A percentile compares a stretch with the other conserved stretches of the same genome.
Conservation (phyloP, 768 basidiomycete genomes). For the Sarcodon sp. region DNA sequence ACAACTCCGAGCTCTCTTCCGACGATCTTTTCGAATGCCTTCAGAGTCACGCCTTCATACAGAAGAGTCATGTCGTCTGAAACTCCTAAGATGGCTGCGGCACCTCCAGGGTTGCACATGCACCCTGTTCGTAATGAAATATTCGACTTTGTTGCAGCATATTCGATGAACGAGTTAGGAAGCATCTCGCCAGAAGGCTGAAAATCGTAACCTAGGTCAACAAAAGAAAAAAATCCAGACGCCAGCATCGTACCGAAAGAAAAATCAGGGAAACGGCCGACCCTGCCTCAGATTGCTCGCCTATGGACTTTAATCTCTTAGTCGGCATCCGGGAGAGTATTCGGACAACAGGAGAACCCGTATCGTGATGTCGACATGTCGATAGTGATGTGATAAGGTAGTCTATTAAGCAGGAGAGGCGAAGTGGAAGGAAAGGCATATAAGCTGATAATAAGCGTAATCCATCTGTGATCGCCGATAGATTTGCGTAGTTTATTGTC, state of each 20-base stretch:
- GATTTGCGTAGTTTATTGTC: constrained; percentile 68
- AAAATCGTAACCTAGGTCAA: constrained; percentile 3
- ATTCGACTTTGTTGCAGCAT: constrained; percentile 45
- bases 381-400: constrained; percentile 45
- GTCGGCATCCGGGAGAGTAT: constrained; percentile 55
- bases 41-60: constrained; percentile 43
- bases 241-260: constrained; percentile 35
- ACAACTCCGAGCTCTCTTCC: constrained; percentile 66
- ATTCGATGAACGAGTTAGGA: constrained; percentile 63
- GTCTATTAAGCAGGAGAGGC: constrained; percentile 57
- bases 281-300: constrained; percentile 55
- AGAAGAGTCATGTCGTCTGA: constrained; percentile 50
- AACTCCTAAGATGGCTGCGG: constrained; percentile 58
- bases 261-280: constrained; percentile 53
- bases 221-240: background rate
- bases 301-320: constrained; percentile 37
- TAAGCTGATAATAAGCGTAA: constrained; percentile 68
- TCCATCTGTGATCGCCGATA: constrained; percentile 72
- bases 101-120: constrained; percentile 82
- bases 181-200: constrained; percentile 58
- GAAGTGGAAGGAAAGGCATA: constrained; percentile 65
- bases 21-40: constrained; percentile 45
- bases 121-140: constrained; percentile 78
- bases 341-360: constrained; percentile 46
- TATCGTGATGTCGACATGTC: constrained; percentile 46